Evolutionary conservation across 495 filamentous ascomycete genomes (phyloP), one percentile per base, ranked within the genome.

Genomic region (Xylaria palmicola): DNA sequence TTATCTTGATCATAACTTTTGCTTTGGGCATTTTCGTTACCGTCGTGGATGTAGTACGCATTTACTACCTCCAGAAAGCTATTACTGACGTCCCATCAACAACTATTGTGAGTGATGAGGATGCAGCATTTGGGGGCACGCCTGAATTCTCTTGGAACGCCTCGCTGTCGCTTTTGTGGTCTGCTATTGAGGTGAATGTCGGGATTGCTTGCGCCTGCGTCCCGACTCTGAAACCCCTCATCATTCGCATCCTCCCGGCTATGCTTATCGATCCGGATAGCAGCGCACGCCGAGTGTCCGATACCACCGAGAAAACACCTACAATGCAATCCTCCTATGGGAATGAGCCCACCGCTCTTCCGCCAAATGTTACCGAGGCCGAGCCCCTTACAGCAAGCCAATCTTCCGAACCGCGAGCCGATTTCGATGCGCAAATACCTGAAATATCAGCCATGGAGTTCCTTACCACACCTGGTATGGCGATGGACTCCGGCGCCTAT

Each of bases 141-240:
- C 48, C 62, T 27, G 71, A 76, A 37, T 84, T 84, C 63, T 72
- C 74, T 69, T 88, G 85, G 88, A 90, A 92, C 72, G 92, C 88
- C 3, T 90, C 91, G 4, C 72, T 91, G 1, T 89, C 91, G 0
- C 90, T 95, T 69, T 92, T 96, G 88, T 97, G 92, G 92, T 93
- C 89, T 17, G 90, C 87, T 8, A 84, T 97, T 60, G 92, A 96
- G 72, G 91, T 96, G 72, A 92, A 96, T 65, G 79, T 92, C 7
- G 92, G 92, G 7, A 90, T 96, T 56, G 88, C 93, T 41, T 94
- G 90, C 60, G 92, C 86, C 48, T 96, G 91, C 65, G 87, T 96
- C 27, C 93, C 92, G 13, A 93, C 89, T 19, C 76, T 96, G 62
- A 97, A 96, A 67, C 93, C 93, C 13, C 79, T 97, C 17, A 85